Evolutionary conservation across 371 early-diverging fungal genomes (phyloP).

Genomic region (Zychaea mexicana): DNA sequence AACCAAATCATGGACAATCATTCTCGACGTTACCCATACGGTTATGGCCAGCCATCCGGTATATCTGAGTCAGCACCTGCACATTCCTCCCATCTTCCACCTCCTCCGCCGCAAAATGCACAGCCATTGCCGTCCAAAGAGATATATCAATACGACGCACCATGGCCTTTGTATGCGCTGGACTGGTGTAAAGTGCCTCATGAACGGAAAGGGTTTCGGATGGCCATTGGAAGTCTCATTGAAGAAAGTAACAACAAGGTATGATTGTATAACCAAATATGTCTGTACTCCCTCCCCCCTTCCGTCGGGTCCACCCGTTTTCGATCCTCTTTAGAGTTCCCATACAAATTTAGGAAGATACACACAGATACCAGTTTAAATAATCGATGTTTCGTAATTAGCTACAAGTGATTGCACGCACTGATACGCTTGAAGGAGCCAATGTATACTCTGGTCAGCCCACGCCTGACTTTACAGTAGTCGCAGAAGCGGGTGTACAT

Average conservation of each 20-base stretch:
- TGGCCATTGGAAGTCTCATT: constrained; percentile 79
- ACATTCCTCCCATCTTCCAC: constrained; percentile 7
- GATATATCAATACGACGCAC: constrained; percentile 75
- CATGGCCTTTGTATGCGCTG: constrained; percentile 83
- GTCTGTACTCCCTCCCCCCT: too few species aligned
- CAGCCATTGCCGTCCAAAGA: constrained; percentile 47
- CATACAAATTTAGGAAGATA: too few species aligned
- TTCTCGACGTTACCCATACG: constrained; percentile 13
- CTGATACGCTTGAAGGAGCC: constrained; percentile 34
- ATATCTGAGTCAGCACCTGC: not conserved
- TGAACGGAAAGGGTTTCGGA: constrained; percentile 60
- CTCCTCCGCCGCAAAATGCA: constrained; percentile 1
- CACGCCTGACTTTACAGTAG: constrained; percentile 60
- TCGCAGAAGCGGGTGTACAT: constrained; percentile 72
- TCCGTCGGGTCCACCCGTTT: too few species aligned
- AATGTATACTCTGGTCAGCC: constrained; percentile 17
- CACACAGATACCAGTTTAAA: too few species aligned
- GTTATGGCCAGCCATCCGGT: not conserved
- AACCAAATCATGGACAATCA: constrained; percentile 7
- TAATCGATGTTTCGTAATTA: too few species aligned
- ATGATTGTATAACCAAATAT: constrained; percentile 13
- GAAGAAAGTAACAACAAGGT: constrained; percentile 80
- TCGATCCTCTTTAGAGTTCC: too few species aligned
- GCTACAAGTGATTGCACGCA: constrained; percentile 42
- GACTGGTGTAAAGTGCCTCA: constrained; percentile 74